Percentiles rank a stretch among this genome's conserved stretches.
These are phyloP conservation scores for Cryptococcus neoformans DNA, from an alignment of 1,284 basidiomycete genomes.

Conservation along the genomic window DNA sequence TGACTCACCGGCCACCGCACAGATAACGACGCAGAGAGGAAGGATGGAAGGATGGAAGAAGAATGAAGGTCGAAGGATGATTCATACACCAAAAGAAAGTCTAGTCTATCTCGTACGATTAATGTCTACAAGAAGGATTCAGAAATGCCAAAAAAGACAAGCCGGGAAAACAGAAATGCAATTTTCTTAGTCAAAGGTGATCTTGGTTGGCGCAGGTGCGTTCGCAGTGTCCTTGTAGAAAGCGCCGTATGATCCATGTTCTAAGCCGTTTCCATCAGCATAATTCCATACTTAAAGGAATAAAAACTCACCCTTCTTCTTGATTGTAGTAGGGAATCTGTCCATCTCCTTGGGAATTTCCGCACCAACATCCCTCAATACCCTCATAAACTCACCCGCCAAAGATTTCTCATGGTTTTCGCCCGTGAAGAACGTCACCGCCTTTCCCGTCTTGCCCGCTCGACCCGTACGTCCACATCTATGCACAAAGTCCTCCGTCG, in stretches of 20 bases:
- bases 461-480: conserved; percentile 95
- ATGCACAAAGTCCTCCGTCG: conserved; percentile 87
- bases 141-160: too few relatives aligned
- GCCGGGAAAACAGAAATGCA: not conserved
- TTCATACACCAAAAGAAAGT: too few relatives aligned
- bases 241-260: conserved; percentile 55
- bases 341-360: conserved; percentile 67
- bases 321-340: conserved; percentile 94
- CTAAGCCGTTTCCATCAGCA: conserved; percentile 9
- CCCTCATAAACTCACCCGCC: conserved; percentile 90
- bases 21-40: too few relatives aligned
- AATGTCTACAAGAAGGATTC: too few relatives aligned
- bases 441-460: conserved; percentile 85
- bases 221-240: conserved; percentile 76
- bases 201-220: conserved; percentile 79
- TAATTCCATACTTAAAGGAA: too few relatives aligned
- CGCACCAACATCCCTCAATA: conserved; percentile 82
- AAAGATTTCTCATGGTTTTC: conserved; percentile 79
- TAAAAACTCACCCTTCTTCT: conserved; percentile 70
- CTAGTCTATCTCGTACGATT: too few relatives aligned
- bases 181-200: conserved; percentile 62
- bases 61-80: not conserved
- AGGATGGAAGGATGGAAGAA: not conserved
- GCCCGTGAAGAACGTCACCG: conserved; percentile 95
- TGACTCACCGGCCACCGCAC: too few relatives aligned